Evolutionary conservation across 2,329 filamentous ascomycete species (phyloP).

Genomic region (Colletotrichum caudatum): DNA sequence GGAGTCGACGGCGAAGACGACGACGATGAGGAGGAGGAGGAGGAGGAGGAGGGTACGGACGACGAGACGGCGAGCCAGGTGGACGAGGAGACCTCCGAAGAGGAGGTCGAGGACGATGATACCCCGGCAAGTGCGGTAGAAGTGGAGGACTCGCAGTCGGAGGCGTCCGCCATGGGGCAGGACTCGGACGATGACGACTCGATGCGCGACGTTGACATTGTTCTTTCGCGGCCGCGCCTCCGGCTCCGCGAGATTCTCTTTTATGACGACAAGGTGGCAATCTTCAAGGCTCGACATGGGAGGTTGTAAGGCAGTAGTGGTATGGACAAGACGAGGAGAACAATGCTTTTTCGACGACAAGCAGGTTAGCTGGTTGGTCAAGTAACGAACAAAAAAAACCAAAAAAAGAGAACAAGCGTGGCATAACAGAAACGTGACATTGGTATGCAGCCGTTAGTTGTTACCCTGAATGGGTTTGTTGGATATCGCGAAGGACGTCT

Average conservation of each 20-base stretch:
- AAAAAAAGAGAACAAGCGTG: constrained; percentile 12
- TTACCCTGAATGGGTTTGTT: neutral
- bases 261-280: constrained; percentile 85
- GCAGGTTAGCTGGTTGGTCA: neutral
- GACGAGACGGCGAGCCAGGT: constrained; percentile 48
- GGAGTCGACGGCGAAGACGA: constrained; percentile 50
- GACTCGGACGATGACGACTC: constrained; percentile 64
- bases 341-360: neutral
- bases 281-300: constrained; percentile 81
- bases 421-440: constrained; percentile 14
- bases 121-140: constrained; percentile 49
- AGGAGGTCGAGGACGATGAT: constrained; percentile 47
- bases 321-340: neutral
- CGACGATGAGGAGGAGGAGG: constrained; percentile 50
- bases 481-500: neutral
- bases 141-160: constrained; percentile 47
- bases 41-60: constrained; percentile 53
- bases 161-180: constrained; percentile 35
- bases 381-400: neutral
- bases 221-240: constrained; percentile 59
- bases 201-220: constrained; percentile 59
- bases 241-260: constrained; percentile 83
- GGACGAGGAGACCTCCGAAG: constrained; percentile 50
- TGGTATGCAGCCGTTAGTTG: constrained; percentile 6
- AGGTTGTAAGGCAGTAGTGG: constrained; percentile 49